These are phyloP conservation scores for Stentor roeselii DNA, from an alignment of 73 alveolate species.

Conservation along the genomic window DNA sequence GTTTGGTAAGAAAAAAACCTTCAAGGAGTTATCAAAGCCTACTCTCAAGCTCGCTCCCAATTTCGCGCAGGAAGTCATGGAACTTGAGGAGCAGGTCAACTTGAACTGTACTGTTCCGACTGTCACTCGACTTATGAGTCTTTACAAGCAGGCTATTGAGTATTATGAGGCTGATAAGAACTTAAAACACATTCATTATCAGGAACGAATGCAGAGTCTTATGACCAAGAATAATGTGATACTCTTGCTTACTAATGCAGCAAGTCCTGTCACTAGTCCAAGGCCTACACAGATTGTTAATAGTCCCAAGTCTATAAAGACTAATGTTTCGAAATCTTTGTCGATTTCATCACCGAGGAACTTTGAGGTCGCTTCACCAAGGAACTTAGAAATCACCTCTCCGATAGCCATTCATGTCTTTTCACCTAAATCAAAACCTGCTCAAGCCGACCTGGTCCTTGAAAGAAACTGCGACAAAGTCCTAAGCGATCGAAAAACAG, in stretches of 20 bases:
- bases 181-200: conserved; percentile 22
- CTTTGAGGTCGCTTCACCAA: no score
- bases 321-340: no score
- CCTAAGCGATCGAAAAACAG: not conserved
- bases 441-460: not conserved
- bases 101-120: not conserved
- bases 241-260: not conserved
- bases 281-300: no score
- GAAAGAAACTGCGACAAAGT: not conserved
- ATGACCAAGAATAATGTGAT: conserved; percentile 10
- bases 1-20: not conserved
- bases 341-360: no score
- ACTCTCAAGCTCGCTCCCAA: not conserved
- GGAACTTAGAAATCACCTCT: no score
- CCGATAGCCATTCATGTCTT: not conserved
- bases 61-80: conserved; percentile 24
- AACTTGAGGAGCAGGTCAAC: not conserved
- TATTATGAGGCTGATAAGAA: not conserved
- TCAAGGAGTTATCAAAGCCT: not conserved
- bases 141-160: conserved; percentile 27
- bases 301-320: no score
- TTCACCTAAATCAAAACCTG: not conserved
- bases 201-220: conserved; percentile 28
- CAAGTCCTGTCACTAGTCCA: not conserved
- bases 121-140: not conserved